Percentiles rank a stretch among this genome's conserved stretches.
Evolutionary conservation across 1,139 yeast species (phyloP).

Genomic region (Arxiozyma slooffiae): DNA sequence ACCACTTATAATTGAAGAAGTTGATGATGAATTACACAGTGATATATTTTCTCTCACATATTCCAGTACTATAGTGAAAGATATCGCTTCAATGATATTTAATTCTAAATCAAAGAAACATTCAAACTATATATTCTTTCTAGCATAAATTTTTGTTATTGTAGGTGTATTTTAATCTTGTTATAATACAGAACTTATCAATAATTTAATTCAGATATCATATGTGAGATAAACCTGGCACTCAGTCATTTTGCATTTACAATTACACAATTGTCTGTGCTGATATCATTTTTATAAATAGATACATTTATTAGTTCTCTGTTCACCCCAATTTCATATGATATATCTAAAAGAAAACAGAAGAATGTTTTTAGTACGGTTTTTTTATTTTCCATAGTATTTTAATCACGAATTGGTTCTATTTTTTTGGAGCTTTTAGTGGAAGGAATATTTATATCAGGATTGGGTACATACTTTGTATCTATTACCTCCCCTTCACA

Average conservation of each 20-base stretch:
- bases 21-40: neutral
- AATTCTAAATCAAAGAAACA: slow-evolving; percentile 29
- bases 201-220: slow-evolving; percentile 60
- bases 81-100: slow-evolving; percentile 7
- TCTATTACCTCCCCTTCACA: slow-evolving; percentile 54
- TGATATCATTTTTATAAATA: slow-evolving; percentile 60
- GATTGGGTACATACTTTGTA: slow-evolving; percentile 54
- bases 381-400: slow-evolving; percentile 42
- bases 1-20: neutral
- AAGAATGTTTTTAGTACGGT: slow-evolving; percentile 26
- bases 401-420: slow-evolving; percentile 53
- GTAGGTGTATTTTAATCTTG: slow-evolving; percentile 77
- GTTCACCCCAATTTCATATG: slow-evolving; percentile 59
- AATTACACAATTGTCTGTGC: slow-evolving; percentile 53
- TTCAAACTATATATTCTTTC: slow-evolving; percentile 50
- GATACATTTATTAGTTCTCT: slow-evolving; percentile 75
- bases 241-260: slow-evolving; percentile 39
- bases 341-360: slow-evolving; percentile 41
- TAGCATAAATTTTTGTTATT: slow-evolving; percentile 67
- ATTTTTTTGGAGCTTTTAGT: slow-evolving; percentile 39
- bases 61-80: neutral
- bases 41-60: neutral
- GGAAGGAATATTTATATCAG: slow-evolving; percentile 59
- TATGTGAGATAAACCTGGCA: slow-evolving; percentile 50
- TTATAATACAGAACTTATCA: slow-evolving; percentile 73